phyloP scores from a whole-genome alignment of 345 rosid genomes.

The Boechera stricta region DNA sequence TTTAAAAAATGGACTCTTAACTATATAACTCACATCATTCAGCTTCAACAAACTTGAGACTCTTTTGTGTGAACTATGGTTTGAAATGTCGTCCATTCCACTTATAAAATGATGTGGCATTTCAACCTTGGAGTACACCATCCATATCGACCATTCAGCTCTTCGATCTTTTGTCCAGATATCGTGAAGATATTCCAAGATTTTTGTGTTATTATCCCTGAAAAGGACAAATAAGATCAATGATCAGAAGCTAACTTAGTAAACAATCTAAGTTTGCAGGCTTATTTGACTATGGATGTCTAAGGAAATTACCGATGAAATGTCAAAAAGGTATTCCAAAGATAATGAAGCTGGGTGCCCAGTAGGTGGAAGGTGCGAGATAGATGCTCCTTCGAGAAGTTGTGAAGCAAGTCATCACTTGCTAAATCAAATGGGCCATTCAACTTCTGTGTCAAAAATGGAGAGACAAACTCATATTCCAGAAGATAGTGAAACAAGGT shows the following conservation, averaged over 20 bases:
- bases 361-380: slow-evolving; percentile 60
- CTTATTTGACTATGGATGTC: slow-evolving; percentile 20
- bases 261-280: slow-evolving; percentile 3
- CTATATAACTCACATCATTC: slow-evolving; percentile 61
- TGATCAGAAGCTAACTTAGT: slow-evolving; percentile 3
- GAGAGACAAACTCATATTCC: slow-evolving; percentile 32
- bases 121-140: slow-evolving; percentile 94
- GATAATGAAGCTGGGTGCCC: slow-evolving; percentile 70
- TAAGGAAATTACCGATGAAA: slow-evolving; percentile 78
- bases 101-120: slow-evolving; percentile 96
- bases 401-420: slow-evolving; percentile 52
- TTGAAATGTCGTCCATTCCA: slow-evolving; percentile 66
- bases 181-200: slow-evolving; percentile 71
- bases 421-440: slow-evolving; percentile 47
- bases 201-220: slow-evolving; percentile 69
- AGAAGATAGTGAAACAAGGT: slow-evolving; percentile 21
- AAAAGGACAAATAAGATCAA: slow-evolving; percentile 35
- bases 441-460: slow-evolving; percentile 55
- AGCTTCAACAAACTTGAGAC: slow-evolving; percentile 68
- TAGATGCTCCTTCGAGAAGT: slow-evolving; percentile 61
- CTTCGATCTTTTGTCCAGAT: slow-evolving; percentile 84
- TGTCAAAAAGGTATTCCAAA: slow-evolving; percentile 80
- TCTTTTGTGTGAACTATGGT: slow-evolving; percentile 62
- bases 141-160: slow-evolving; percentile 99
- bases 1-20: slow-evolving; percentile 12